Percentiles rank a stretch among this genome's conserved stretches.
Evolutionary conservation across 2,329 filamentous ascomycete species (phyloP).

Genomic region (Epichloe typhina): DNA sequence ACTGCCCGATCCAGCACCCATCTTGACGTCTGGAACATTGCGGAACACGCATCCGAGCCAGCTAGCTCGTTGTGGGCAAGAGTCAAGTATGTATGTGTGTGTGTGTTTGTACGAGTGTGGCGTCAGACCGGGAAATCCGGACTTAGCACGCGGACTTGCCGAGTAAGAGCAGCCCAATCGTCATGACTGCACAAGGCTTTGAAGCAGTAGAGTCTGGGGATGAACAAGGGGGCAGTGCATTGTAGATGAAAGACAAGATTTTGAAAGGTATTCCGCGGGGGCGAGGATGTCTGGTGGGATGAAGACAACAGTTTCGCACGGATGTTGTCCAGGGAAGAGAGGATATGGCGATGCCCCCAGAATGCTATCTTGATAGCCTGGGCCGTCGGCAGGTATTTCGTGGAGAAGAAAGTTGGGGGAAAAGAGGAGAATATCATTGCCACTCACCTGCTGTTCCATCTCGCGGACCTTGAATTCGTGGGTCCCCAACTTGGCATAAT

Average conservation of each 20-base stretch:
- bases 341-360: too few relatives aligned
- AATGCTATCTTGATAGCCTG: too few relatives aligned
- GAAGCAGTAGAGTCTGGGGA: not conserved
- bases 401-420: not conserved
- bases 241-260: not conserved
- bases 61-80: not conserved
- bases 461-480: slow-evolving; percentile 98
- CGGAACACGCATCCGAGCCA: not conserved
- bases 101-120: not conserved
- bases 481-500: slow-evolving; percentile 76
- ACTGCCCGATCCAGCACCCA: not conserved
- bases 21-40: not conserved
- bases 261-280: not conserved
- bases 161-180: not conserved
- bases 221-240: not conserved
- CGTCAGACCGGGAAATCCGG: not conserved
- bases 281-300: not conserved
- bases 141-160: not conserved
- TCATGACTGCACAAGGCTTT: not conserved
- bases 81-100: not conserved
- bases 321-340: too few relatives aligned
- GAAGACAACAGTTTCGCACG: not conserved
- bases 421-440: slow-evolving; percentile 17
- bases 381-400: not conserved
- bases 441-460: slow-evolving; percentile 93